phyloP scores from a whole-genome alignment of 2,329 filamentous ascomycete genomes.

The Tolypocladium ovalisporum region DNA sequence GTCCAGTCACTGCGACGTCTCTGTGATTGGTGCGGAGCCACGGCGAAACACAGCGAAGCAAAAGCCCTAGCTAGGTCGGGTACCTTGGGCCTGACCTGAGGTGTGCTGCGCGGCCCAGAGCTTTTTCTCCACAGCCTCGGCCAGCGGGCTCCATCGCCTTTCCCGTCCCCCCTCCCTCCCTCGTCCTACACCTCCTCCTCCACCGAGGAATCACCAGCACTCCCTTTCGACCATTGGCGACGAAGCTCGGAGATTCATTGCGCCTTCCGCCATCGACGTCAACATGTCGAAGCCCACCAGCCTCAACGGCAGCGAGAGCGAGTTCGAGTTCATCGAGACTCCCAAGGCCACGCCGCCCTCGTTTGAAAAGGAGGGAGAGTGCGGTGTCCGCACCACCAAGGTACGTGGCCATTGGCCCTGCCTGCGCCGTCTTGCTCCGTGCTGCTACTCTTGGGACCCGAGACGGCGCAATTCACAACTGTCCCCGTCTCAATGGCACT shows the following conservation, averaged over 20 bases:
- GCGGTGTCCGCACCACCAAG: slow-evolving; percentile 29
- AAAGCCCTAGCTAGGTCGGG: not conserved
- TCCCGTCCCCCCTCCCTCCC: not conserved
- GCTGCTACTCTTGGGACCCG: not conserved
- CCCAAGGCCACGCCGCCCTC: slow-evolving; percentile 35
- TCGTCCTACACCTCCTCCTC: not conserved
- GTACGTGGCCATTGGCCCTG: slow-evolving; percentile 21
- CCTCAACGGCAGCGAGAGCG: slow-evolving; percentile 20
- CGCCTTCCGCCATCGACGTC: slow-evolving; percentile 4
- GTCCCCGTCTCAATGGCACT: not conserved
- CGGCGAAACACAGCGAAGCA: not conserved
- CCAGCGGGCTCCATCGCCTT: not conserved
- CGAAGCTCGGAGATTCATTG: not conserved
- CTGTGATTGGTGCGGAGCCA: not conserved
- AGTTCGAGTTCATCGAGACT: slow-evolving; percentile 32
- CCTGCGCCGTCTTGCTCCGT: not conserved
- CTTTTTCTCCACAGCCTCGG: not conserved
- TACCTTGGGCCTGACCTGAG: not conserved
- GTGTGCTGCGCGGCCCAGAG: not conserved
- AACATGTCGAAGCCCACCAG: slow-evolving; percentile 22
- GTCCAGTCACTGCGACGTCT: not conserved
- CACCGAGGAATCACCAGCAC: not conserved
- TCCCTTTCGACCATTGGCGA: slow-evolving; percentile 12
- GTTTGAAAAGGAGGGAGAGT: slow-evolving; percentile 58
- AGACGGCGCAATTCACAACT: not conserved